Evolutionary conservation across 139 green algal genomes (phyloP), one percentile per base, ranked within the genome.

Genomic region (Nannochloris sp.): DNA sequence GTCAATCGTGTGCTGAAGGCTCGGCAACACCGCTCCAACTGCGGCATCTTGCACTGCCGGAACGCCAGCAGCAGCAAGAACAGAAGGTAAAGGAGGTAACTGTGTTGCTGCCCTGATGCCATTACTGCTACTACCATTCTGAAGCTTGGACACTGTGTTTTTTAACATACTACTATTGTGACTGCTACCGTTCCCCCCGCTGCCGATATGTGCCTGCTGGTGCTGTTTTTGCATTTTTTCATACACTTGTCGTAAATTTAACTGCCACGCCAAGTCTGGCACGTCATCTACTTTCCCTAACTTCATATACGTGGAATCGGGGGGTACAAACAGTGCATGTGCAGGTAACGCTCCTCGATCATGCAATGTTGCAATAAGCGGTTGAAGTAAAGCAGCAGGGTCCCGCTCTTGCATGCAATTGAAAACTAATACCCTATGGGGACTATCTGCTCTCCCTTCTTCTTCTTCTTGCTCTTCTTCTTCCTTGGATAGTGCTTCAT

Each of bases 361-460:
- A 2, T 47, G 54, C 15, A 92, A 65, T 36, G 62, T 62, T 2
- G 31, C 25, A 0, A 72, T 37, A 25, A 98, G 78, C 23, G 74
- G 73, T 0, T 70, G 46, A 57, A 98, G 70, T 62, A 98, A 78
- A 27, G 68, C 60, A 14, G 64, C 56, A 0, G 92, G 93, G 42
- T 96, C 83, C 0, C 92, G 75, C 63, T 96, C 89, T 47, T 87
- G 77, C 82, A 93, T 92, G 79, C 89, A 97, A 79, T 97, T 93
- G 87, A 98, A 98, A 8, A 98, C 54, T 29, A 98, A 81, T 9
- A 95, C 69, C 9, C 67, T 60, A 51, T 81, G 71, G 31, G 57
- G 54, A 60, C 76, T 55, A 45, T n/a, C n/a, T 48, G 42, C 15
- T 37, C 37, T 36, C 15, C 55, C 33, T 64, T 31, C 25, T 57